Conservation (phyloP, 306 rosid species). For the Lagenaria siceraria region DNA sequence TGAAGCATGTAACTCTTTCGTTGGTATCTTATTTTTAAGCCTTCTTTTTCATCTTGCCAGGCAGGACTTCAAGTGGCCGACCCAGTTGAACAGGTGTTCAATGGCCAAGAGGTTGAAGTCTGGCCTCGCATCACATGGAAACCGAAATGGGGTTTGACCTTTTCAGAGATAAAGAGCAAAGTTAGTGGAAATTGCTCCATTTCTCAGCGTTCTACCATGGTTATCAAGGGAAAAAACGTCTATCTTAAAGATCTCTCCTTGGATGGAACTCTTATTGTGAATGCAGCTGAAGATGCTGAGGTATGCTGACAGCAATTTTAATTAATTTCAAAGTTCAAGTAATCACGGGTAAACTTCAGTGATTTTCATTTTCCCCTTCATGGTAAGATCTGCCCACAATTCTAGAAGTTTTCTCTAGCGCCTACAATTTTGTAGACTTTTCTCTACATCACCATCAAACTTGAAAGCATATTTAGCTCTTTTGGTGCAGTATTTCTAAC, state of each 20-base stretch:
- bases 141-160: conserved; percentile 85
- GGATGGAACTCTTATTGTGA: conserved; percentile 73
- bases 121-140: conserved; percentile 87
- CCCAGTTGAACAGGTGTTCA: conserved; percentile 54
- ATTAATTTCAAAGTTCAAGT: background rate
- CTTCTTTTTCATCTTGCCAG: conserved; percentile 24
- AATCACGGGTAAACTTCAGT: background rate
- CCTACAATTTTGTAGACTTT: background rate
- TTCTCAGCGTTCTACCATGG: conserved; percentile 73
- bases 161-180: conserved; percentile 54
- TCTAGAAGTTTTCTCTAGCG: background rate
- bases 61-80: conserved; percentile 74
- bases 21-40: conserved; percentile 1
- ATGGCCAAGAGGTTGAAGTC: conserved; percentile 83
- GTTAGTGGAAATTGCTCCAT: conserved; percentile 50
- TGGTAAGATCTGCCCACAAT: background rate
- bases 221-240: conserved; percentile 51
- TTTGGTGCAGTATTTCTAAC: background rate
- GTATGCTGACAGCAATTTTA: conserved; percentile 25
- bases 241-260: conserved; percentile 52
- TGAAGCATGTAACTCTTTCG: background rate
- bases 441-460: background rate
- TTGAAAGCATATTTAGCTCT: background rate
- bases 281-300: conserved; percentile 54
- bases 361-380: background rate